Conservation (phyloP, 768 basidiomycete species). For the Trichaptum fuscoviolaceum region DNA sequence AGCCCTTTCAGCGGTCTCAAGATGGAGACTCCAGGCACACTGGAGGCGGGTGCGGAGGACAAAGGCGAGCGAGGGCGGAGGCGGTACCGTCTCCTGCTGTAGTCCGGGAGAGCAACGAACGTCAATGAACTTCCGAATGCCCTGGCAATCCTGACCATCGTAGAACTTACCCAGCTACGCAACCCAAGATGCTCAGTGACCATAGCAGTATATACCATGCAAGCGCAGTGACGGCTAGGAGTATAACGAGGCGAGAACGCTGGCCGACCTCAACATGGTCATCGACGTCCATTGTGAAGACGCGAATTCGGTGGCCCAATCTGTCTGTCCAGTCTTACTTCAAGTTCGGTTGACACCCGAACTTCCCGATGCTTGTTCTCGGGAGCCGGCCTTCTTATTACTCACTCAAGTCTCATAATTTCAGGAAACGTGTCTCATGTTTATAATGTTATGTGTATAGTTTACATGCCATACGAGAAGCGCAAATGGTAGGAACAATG, state of each 20-base stretch:
- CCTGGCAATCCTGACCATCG: background rate
- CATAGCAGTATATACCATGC: conserved; percentile 39
- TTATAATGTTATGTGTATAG: conserved; percentile 1
- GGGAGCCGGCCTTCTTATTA: background rate
- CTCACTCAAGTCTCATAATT: background rate
- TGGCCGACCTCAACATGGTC: background rate
- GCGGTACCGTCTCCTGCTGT: conserved; percentile 73
- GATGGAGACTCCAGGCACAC: conserved; percentile 86
- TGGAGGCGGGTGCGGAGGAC: conserved; percentile 36
- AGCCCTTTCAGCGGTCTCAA: conserved; percentile 92
- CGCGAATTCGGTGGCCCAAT: background rate
- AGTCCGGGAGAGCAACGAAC: background rate
- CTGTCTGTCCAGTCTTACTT: background rate
- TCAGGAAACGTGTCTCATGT: background rate
- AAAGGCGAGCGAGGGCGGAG: conserved; percentile 58
- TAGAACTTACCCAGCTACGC: conserved; percentile 22
- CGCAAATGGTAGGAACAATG: background rate
- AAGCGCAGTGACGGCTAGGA: conserved; percentile 12
- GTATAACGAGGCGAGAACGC: background rate
- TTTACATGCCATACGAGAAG: background rate
- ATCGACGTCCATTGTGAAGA: background rate
- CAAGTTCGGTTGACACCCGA: background rate
- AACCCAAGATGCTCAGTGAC: conserved; percentile 26
- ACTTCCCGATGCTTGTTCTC: background rate
- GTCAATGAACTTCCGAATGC: conserved; percentile 6